phyloP scores from a whole-genome alignment of 1,284 basidiomycete genomes.

The Tilletia caries region DNA sequence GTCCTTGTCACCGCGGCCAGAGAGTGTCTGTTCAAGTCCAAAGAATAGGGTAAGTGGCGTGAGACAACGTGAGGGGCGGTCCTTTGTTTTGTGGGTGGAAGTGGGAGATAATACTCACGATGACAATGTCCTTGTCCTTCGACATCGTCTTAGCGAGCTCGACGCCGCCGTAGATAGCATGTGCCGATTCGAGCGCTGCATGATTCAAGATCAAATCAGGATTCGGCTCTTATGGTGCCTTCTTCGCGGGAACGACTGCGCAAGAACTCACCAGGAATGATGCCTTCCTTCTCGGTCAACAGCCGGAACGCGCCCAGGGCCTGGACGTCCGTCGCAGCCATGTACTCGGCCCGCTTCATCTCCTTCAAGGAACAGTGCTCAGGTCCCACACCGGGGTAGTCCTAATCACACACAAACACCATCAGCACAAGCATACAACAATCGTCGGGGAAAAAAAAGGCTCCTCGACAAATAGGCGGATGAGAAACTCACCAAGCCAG shows the following conservation, averaged over 20 bases:
- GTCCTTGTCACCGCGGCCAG: constrained; percentile 86
- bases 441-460: no score
- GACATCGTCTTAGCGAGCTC: constrained; percentile 78
- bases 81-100: not conserved
- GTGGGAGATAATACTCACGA: constrained; percentile 52
- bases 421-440: not conserved
- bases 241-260: no score
- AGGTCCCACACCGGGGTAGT: constrained; percentile 75
- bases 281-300: constrained; percentile 88
- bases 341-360: constrained; percentile 85
- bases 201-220: constrained; percentile 44
- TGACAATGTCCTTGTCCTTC: constrained; percentile 81
- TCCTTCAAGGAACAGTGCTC: constrained; percentile 97
- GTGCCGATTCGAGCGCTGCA: constrained; percentile 82
- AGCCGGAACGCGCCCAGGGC: constrained; percentile 87
- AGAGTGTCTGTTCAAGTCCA: constrained; percentile 22
- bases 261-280: constrained; percentile 68
- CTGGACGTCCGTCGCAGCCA: constrained; percentile 86
- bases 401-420: constrained; percentile 18
- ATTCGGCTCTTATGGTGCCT: no score
- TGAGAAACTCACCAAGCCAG: constrained; percentile 67
- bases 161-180: constrained; percentile 90
- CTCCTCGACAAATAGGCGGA: constrained; percentile 57
- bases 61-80: no score
- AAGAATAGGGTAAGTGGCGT: not conserved